Percentiles rank a stretch among this genome's conserved stretches.
Conservation (phyloP, 2,329 filamentous ascomycete species). For the Fusarium lateritium region DNA sequence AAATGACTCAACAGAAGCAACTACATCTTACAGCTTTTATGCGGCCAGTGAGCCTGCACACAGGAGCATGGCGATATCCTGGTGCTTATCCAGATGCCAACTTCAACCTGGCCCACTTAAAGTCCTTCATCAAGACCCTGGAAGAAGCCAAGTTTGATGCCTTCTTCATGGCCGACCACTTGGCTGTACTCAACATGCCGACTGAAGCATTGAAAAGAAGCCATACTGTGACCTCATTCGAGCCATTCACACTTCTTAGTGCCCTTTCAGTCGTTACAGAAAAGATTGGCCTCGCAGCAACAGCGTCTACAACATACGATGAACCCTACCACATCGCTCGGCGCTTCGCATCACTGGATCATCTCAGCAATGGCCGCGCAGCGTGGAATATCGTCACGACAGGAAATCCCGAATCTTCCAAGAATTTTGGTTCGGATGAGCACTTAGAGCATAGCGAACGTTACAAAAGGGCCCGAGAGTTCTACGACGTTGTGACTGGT, state of each 20-base stretch:
- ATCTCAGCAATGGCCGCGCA: background rate
- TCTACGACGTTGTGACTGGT: background rate
- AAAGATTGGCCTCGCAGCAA: constrained; percentile 67
- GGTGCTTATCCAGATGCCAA: constrained; percentile 69
- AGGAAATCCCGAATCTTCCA: background rate
- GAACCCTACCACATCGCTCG: constrained; percentile 67
- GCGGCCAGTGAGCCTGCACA: constrained; percentile 70
- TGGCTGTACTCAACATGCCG: constrained; percentile 70
- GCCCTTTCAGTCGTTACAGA: constrained; percentile 64
- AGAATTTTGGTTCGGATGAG: background rate
- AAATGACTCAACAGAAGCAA: constrained; percentile 50
- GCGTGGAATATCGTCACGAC: background rate
- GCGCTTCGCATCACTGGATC: background rate
- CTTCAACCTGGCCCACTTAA: constrained; percentile 69
- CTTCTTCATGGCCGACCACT: constrained; percentile 70
- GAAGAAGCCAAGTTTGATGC: constrained; percentile 69
- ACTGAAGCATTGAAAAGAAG: constrained; percentile 69
- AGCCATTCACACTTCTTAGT: constrained; percentile 68
- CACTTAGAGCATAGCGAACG: background rate
- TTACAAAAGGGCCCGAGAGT: background rate
- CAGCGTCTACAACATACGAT: constrained; percentile 69
- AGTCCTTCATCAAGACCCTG: constrained; percentile 67
- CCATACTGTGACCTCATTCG: constrained; percentile 71
- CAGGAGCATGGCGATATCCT: constrained; percentile 70
- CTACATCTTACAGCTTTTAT: constrained; percentile 72